Evolutionary conservation across 306 rosid genomes (phyloP).

Genomic region (Cicer arietinum): DNA sequence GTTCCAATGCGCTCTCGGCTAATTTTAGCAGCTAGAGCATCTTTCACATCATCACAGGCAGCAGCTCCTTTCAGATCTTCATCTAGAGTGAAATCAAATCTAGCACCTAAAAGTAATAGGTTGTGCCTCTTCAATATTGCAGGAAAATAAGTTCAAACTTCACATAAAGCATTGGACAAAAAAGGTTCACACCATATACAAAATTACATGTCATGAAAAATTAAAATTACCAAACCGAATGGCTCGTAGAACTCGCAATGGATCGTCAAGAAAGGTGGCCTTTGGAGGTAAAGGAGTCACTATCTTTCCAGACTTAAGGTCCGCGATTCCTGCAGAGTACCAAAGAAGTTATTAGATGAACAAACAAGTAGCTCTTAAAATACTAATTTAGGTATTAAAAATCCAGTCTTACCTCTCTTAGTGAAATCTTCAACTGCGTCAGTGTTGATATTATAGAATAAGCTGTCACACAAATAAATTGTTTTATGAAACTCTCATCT

Average conservation of each 20-base stretch:
- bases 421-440: slow-evolving; percentile 83
- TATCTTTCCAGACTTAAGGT: slow-evolving; percentile 81
- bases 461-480: slow-evolving; percentile 57
- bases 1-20: slow-evolving; percentile 90
- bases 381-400: slow-evolving; percentile 38
- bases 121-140: slow-evolving; percentile 26
- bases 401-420: slow-evolving; percentile 65
- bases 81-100: slow-evolving; percentile 76
- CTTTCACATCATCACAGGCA: slow-evolving; percentile 78
- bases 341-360: slow-evolving; percentile 34
- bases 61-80: slow-evolving; percentile 89
- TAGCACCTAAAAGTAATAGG: slow-evolving; percentile 69
- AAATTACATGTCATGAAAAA: slow-evolving; percentile 13
- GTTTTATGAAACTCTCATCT: slow-evolving; percentile 31
- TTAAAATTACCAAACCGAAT: slow-evolving; percentile 77
- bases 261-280: slow-evolving; percentile 92
- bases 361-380: slow-evolving; percentile 28
- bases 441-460: slow-evolving; percentile 90
- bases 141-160: slow-evolving; percentile 23
- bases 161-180: slow-evolving; percentile 4
- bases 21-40: slow-evolving; percentile 84
- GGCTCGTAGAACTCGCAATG: slow-evolving; percentile 91
- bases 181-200: slow-evolving; percentile 13
- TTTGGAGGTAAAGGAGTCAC: slow-evolving; percentile 91
- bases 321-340: slow-evolving; percentile 65